These are phyloP conservation scores for Mortierella sp. DNA, from an alignment of 371 early-diverging fungal species.

Conservation along the genomic window DNA sequence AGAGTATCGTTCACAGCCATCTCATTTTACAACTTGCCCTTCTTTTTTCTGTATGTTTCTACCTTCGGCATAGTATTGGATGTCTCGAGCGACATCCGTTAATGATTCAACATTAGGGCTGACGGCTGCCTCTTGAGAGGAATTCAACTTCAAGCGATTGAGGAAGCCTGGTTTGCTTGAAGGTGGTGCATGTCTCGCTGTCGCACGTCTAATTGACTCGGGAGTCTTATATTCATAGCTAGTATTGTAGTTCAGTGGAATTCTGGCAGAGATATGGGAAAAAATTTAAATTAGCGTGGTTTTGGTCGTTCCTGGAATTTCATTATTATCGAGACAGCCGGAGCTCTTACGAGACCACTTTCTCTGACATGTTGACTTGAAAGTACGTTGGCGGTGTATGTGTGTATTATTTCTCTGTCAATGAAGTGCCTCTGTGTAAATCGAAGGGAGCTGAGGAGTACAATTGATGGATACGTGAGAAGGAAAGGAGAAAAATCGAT, in stretches of 20 bases:
- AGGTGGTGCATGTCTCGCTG: conserved; percentile 29
- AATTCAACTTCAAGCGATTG: conserved; percentile 21
- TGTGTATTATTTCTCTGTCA: neutral
- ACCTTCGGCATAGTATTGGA: conserved; percentile 55
- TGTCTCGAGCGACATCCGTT: conserved; percentile 45
- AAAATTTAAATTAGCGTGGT: neutral
- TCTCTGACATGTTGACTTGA: conserved; percentile 20
- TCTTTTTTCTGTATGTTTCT: neutral
- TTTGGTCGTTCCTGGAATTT: neutral
- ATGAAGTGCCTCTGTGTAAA: neutral
- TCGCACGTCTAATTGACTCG: conserved; percentile 19
- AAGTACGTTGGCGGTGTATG: neutral
- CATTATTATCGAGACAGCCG: neutral
- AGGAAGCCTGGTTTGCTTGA: conserved; percentile 23
- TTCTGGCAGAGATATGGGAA: conserved; percentile 7
- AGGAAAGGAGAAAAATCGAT: neutral
- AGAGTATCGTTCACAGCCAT: too few relatives aligned
- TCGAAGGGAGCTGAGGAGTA: neutral
- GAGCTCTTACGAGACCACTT: conserved; percentile 33
- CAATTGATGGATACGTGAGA: neutral
- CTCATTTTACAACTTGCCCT: neutral
- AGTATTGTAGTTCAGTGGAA: conserved; percentile 36
- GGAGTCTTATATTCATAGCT: conserved; percentile 35
- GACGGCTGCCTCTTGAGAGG: neutral
- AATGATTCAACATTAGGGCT: conserved; percentile 33